A percentile compares a stretch with the other conserved stretches of the same genome.
phyloP scores from a whole-genome alignment of 768 basidiomycete genomes.

The Lentinula raphanica region DNA sequence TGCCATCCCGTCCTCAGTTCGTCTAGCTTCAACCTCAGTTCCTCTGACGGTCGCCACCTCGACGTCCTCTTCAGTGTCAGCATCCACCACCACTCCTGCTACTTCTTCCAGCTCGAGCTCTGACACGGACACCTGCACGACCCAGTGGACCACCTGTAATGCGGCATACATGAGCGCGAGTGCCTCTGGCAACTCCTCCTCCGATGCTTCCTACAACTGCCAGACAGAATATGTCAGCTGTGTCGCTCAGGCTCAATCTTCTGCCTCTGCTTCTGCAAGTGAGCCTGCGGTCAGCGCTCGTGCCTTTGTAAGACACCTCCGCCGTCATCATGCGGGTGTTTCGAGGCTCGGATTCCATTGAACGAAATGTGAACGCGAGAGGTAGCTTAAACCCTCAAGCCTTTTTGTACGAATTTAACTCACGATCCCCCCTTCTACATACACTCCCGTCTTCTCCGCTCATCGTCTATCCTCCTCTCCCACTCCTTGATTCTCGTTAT shows the following conservation, averaged over 20 bases:
- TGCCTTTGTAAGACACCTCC: background rate
- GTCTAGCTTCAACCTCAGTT: background rate
- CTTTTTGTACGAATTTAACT: no score
- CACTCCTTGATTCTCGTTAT: no score
- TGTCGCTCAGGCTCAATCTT: background rate
- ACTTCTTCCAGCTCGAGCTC: background rate
- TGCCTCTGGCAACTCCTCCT: background rate
- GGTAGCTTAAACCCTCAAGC: no score
- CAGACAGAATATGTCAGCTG: background rate
- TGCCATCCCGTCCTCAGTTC: background rate
- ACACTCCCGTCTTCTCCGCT: background rate
- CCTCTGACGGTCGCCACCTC: background rate
- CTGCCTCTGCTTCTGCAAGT: background rate
- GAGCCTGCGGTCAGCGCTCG: background rate
- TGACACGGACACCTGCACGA: background rate
- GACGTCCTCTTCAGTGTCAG: background rate
- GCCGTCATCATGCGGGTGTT: slow-evolving; percentile 1
- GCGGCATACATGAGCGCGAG: background rate
- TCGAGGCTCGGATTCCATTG: background rate
- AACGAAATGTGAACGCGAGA: no score
- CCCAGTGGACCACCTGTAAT: background rate
- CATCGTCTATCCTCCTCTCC: no score
- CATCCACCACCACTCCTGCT: background rate
- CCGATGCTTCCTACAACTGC: background rate
- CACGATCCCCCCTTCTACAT: no score